phyloP scores from a whole-genome alignment of 2,329 filamentous ascomycete genomes.

The Graphilbum sp. region DNA sequence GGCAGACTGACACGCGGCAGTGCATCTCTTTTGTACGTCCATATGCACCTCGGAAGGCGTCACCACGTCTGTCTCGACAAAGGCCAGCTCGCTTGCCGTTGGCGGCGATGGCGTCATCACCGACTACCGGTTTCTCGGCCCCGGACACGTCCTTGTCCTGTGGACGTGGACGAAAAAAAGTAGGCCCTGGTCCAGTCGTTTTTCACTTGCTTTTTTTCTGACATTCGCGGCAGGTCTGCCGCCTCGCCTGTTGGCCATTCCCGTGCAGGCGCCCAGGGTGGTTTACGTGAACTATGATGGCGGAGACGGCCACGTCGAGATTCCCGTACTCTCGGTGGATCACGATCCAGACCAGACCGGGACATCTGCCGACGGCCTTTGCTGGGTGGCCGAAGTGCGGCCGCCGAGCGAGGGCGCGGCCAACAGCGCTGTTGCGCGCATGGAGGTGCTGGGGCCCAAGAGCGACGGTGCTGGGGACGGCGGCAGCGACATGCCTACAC shows the following conservation, averaged over 20 bases:
- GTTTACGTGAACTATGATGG: constrained; percentile 2
- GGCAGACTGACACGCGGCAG: constrained; percentile 16
- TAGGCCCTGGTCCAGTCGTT: neutral
- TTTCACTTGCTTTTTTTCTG: no score
- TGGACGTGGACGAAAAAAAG: constrained; percentile 21
- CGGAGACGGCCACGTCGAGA: no score
- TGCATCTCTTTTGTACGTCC: constrained; percentile 38
- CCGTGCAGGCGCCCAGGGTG: constrained; percentile 2
- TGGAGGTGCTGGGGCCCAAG: constrained; percentile 33
- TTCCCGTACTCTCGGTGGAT: neutral
- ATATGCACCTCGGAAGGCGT: constrained; percentile 42
- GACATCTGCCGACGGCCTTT: constrained; percentile 1
- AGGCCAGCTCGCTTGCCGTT: constrained; percentile 25
- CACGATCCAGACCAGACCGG: neutral
- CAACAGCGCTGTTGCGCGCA: constrained; percentile 16
- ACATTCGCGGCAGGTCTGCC: no score
- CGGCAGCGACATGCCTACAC: constrained; percentile 24
- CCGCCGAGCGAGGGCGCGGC: neutral
- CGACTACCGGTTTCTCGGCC: constrained; percentile 53
- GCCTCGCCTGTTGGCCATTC: constrained; percentile 6
- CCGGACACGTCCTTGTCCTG: constrained; percentile 43
- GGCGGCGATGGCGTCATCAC: constrained; percentile 25
- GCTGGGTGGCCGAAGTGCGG: constrained; percentile 4
- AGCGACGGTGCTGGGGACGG: neutral
- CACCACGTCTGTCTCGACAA: constrained; percentile 26